These are phyloP conservation scores for Flaveria linearis DNA, from an alignment of 129 eudicot genomes.

Conservation along the genomic window DNA sequence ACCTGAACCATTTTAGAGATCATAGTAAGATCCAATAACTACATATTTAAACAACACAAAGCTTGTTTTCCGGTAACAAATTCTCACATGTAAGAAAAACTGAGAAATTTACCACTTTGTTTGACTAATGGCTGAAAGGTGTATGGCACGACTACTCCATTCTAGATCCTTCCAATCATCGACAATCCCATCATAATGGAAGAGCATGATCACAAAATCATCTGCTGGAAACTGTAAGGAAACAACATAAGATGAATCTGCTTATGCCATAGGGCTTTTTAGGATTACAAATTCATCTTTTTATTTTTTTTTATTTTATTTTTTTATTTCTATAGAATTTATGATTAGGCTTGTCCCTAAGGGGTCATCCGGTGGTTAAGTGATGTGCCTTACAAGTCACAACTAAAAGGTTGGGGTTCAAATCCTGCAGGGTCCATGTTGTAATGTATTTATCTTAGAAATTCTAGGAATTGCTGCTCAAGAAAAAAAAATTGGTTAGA, in stretches of 20 bases:
- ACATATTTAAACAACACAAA: not conserved
- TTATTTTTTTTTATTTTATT: no score
- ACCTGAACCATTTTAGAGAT: slow-evolving; percentile 45
- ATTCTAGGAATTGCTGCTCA: no score
- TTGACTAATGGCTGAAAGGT: slow-evolving; percentile 77
- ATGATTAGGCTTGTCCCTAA: not conserved
- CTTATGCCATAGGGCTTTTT: not conserved
- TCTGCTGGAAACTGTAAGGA: slow-evolving; percentile 52
- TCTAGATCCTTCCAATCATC: slow-evolving; percentile 82
- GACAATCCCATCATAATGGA: slow-evolving; percentile 84
- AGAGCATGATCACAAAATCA: slow-evolving; percentile 76
- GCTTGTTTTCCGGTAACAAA: no score
- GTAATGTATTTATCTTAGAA: no score
- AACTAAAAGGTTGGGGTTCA: no score
- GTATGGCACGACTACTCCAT: slow-evolving; percentile 80
- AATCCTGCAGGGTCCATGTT: no score
- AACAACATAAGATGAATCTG: slow-evolving; percentile 22
- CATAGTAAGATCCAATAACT: not conserved
- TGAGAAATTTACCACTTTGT: slow-evolving; percentile 66
- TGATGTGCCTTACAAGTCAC: no score
- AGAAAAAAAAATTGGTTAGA: no score
- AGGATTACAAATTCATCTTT: not conserved
- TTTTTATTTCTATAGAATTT: not conserved
- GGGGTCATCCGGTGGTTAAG: no score
- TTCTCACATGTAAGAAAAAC: not conserved